Evolutionary conservation across 257 asterid genomes (phyloP).

Genomic region (Solanum habrochaites): DNA sequence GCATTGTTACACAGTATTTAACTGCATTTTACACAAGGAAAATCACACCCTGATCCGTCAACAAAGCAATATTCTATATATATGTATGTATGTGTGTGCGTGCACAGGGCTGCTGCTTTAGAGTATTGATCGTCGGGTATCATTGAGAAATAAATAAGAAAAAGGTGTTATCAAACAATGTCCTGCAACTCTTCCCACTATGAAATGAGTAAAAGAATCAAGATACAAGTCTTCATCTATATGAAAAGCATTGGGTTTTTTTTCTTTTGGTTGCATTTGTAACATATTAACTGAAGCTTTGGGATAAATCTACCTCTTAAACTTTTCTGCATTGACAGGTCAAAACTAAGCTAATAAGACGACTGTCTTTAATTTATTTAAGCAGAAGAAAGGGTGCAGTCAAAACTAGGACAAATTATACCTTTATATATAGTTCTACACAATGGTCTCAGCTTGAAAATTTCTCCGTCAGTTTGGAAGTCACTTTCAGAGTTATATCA

Average conservation of each 20-base stretch:
- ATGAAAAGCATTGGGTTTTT: background rate
- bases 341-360: background rate
- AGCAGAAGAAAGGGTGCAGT: background rate
- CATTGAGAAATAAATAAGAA: background rate
- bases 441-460: constrained; percentile 12
- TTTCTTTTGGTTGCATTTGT: background rate
- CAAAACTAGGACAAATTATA: background rate
- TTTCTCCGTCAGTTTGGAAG: constrained; percentile 51
- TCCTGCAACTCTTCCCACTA: background rate
- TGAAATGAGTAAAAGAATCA: background rate
- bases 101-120: background rate
- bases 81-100: background rate
- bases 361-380: background rate
- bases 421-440: background rate
- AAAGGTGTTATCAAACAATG: background rate
- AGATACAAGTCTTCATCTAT: background rate
- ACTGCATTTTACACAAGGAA: background rate
- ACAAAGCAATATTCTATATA: background rate
- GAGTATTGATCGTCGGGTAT: background rate
- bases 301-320: background rate
- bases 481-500: constrained; percentile 40
- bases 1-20: background rate
- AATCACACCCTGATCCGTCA: background rate
- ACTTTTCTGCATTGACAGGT: background rate
- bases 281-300: background rate